Conservation (phyloP, 192 early-diverging fungal species). For the Linnemannia elongata region DNA sequence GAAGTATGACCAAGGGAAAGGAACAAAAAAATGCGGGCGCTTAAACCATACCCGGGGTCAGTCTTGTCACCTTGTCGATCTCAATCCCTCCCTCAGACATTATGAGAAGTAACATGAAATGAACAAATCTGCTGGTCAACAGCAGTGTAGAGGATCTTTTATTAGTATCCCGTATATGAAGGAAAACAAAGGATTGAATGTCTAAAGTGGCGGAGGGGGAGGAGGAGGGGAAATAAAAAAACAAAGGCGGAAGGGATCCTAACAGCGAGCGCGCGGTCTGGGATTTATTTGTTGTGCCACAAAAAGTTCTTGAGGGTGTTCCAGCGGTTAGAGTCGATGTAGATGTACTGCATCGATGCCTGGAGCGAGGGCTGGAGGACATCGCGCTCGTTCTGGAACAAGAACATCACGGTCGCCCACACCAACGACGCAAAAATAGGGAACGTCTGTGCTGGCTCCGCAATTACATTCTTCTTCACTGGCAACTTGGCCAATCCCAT, state of each 20-base stretch:
- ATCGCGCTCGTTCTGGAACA: slow-evolving; percentile 91
- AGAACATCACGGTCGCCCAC: slow-evolving; percentile 97
- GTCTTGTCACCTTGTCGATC: no score
- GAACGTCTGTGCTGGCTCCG: slow-evolving; percentile 86
- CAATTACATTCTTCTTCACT: slow-evolving; percentile 76
- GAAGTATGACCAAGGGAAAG: no score
- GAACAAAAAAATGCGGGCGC: no score
- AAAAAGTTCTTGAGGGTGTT: slow-evolving; percentile 78
- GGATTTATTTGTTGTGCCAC: slow-evolving; percentile 85
- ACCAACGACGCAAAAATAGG: slow-evolving; percentile 92
- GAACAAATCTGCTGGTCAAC: no score
- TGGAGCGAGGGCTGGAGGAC: slow-evolving; percentile 92
- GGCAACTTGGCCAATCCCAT: slow-evolving; percentile 88
- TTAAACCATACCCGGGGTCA: no score
- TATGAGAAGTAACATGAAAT: no score
- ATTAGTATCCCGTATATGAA: no score
- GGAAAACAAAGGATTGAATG: no score
- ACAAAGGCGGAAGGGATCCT: neutral
- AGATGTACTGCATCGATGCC: slow-evolving; percentile 95
- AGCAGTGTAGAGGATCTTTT: no score
- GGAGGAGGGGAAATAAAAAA: neutral
- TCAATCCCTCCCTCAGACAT: no score
- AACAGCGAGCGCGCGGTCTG: neutral
- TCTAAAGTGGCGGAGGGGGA: neutral
- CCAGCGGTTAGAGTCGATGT: slow-evolving; percentile 90